Conservation (phyloP, 2,329 filamentous ascomycete genomes). For the Canariomyces notabilis region DNA sequence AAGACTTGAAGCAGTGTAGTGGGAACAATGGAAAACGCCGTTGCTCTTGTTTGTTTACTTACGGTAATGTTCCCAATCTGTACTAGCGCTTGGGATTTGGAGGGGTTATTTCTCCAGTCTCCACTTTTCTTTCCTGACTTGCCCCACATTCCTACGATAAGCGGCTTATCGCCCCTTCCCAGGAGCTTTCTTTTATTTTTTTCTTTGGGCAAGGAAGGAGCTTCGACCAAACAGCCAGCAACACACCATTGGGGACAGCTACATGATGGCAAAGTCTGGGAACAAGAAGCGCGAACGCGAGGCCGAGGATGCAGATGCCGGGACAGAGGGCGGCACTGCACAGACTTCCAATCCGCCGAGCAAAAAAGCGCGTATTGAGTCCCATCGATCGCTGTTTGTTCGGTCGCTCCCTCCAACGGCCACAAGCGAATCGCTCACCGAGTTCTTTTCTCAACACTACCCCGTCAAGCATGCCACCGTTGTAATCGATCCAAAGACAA, state of each 20-base stretch:
- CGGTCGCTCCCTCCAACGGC: slow-evolving; percentile 73
- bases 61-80: slow-evolving; percentile 10
- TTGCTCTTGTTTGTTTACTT: slow-evolving; percentile 25
- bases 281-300: slow-evolving; percentile 34
- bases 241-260: neutral
- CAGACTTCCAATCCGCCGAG: slow-evolving; percentile 31
- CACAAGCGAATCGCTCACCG: slow-evolving; percentile 76
- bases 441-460: slow-evolving; percentile 89
- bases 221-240: slow-evolving; percentile 6
- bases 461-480: slow-evolving; percentile 96
- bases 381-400: slow-evolving; percentile 76
- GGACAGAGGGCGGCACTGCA: slow-evolving; percentile 10
- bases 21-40: neutral
- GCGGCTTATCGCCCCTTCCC: slow-evolving; percentile 11
- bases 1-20: too few species aligned
- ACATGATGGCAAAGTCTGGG: slow-evolving; percentile 18
- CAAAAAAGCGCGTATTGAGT: slow-evolving; percentile 57
- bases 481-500: slow-evolving; percentile 78
- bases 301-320: slow-evolving; percentile 27
- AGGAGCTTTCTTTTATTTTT: slow-evolving; percentile 14
- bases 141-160: slow-evolving; percentile 15
- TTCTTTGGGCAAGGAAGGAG: slow-evolving; percentile 5
- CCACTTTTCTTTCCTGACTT: too few species aligned
- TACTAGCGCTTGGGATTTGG: slow-evolving; percentile 16
- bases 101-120: slow-evolving; percentile 6